Percentiles rank a stretch among this genome's conserved stretches.
These are phyloP conservation scores for Penicillium sp. DNA, from an alignment of 2,329 filamentous ascomycete genomes.

Conservation along the genomic window DNA sequence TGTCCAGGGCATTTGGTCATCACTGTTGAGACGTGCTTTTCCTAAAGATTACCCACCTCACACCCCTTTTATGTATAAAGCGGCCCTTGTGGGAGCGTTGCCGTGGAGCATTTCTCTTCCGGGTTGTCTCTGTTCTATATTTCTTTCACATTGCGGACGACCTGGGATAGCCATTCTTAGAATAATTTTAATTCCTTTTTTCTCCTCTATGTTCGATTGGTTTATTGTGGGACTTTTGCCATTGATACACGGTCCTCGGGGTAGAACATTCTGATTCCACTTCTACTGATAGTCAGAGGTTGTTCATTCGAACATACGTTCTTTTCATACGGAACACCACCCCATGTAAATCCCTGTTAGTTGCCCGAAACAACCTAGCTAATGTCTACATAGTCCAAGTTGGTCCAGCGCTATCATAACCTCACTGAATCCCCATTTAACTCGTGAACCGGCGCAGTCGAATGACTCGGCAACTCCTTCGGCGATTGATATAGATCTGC, in stretches of 20 bases:
- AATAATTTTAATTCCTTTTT: slow-evolving; percentile 33
- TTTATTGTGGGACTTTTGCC: neutral
- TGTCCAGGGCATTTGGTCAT: neutral
- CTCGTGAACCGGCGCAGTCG: neutral
- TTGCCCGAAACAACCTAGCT: neutral
- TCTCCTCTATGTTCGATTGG: neutral
- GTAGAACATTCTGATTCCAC: neutral
- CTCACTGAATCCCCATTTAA: neutral
- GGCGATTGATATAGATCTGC: neutral
- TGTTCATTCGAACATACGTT: neutral
- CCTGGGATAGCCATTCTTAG: slow-evolving; percentile 27
- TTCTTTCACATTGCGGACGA: slow-evolving; percentile 10
- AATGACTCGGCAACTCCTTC: neutral
- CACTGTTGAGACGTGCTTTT: neutral
- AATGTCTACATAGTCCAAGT: too few relatives aligned
- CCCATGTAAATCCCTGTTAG: neutral
- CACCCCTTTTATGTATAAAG: slow-evolving; percentile 22
- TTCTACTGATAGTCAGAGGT: neutral
- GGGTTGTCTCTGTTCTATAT: slow-evolving; percentile 14
- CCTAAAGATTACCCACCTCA: slow-evolving; percentile 5
- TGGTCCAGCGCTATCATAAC: neutral
- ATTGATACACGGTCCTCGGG: neutral
- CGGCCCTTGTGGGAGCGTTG: slow-evolving; percentile 14
- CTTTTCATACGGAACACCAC: neutral
- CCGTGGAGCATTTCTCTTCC: slow-evolving; percentile 18